A percentile compares a stretch with the other conserved stretches of the same genome.
Evolutionary conservation across 352 stramenopile genomes (phyloP).

Genomic region (Peronospora belbahrii): DNA sequence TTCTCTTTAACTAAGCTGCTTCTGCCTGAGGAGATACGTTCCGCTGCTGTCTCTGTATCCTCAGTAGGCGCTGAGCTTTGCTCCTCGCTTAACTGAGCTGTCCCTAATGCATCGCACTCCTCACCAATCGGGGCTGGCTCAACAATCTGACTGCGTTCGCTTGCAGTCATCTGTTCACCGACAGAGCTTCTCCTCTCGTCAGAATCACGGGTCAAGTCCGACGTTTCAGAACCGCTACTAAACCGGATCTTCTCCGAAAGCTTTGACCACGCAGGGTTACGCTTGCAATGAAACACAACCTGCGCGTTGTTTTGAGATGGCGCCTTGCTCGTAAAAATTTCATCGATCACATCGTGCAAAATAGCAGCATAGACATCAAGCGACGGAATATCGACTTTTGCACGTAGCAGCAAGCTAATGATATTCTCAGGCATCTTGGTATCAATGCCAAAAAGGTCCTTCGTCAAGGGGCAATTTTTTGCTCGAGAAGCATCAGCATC

Average conservation of each 20-base stretch:
- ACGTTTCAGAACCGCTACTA: conserved; percentile 29
- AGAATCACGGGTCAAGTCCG: conserved; percentile 25
- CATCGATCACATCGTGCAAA: conserved; percentile 69
- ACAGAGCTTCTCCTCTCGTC: conserved; percentile 33
- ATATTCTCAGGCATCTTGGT: conserved; percentile 45
- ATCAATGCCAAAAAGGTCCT: conserved; percentile 57
- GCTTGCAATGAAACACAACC: conserved; percentile 65
- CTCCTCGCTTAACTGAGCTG: conserved; percentile 8
- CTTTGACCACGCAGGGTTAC: conserved; percentile 51
- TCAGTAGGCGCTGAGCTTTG: conserved; percentile 1
- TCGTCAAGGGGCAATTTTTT: conserved; percentile 64
- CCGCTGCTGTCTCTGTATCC: neutral
- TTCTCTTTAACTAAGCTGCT: conserved; percentile 10
- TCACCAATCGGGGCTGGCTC: conserved; percentile 5
- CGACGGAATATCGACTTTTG: conserved; percentile 54
- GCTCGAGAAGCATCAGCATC: conserved; percentile 53
- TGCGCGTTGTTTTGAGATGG: conserved; percentile 65
- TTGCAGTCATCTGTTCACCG: conserved; percentile 11
- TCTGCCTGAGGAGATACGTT: conserved; percentile 6
- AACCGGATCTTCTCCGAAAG: conserved; percentile 38
- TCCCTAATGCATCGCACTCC: neutral
- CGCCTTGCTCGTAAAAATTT: conserved; percentile 51
- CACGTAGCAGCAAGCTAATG: conserved; percentile 44
- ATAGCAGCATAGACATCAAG: conserved; percentile 71
- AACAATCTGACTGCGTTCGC: conserved; percentile 11